Conservation (phyloP, 2,329 filamentous ascomycete genomes). For the Fusarium sp. region DNA sequence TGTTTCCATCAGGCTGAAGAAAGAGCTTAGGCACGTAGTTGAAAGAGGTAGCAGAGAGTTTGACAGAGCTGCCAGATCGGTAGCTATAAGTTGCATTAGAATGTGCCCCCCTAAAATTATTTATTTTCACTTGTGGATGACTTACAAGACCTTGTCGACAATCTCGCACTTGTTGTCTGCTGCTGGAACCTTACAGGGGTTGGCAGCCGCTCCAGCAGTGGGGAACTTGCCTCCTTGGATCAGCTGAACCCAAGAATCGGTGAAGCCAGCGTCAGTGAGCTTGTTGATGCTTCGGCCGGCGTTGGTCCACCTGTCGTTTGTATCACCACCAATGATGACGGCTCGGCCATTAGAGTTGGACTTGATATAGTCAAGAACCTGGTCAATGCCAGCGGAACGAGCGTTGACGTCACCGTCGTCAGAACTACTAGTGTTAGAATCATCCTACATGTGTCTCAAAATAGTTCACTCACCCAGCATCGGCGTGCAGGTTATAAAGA, state of each 20-base stretch:
- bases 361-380: conserved; percentile 69
- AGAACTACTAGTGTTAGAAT: conserved; percentile 50
- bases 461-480: conserved; percentile 60
- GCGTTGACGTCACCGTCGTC: conserved; percentile 65
- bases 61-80: conserved; percentile 61
- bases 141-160: conserved; percentile 72
- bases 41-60: conserved; percentile 62
- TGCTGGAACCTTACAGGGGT: conserved; percentile 69
- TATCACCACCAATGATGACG: conserved; percentile 74
- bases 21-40: conserved; percentile 69
- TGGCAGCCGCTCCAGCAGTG: conserved; percentile 50
- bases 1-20: conserved; percentile 65
- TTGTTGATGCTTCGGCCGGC: conserved; percentile 61
- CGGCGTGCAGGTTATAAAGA: conserved; percentile 75
- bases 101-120: fast-evolving
- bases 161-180: conserved; percentile 69
- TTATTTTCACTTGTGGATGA: background rate
- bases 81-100: conserved; percentile 51
- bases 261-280: conserved; percentile 63
- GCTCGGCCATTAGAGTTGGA: conserved; percentile 69
- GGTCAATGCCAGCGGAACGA: conserved; percentile 69
- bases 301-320: conserved; percentile 72
- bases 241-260: conserved; percentile 71
- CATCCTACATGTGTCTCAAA: fast-evolving
- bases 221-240: conserved; percentile 62